Evolutionary conservation across 768 basidiomycete species (phyloP), one percentile per base, ranked within the genome.

Genomic region (Peribolospora kevripleyi): DNA sequence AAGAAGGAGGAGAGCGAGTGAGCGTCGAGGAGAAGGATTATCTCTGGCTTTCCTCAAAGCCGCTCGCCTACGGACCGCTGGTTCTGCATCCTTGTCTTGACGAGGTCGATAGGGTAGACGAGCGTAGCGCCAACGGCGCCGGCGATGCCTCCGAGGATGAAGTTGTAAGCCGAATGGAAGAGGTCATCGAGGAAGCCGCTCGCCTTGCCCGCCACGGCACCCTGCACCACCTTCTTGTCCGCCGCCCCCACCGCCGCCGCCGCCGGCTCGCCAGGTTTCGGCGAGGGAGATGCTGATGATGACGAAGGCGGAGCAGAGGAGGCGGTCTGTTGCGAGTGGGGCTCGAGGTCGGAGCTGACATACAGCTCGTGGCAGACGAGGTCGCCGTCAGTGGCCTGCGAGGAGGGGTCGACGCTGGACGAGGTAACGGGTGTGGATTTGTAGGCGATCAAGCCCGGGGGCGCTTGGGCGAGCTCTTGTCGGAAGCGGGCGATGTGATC

Each of bases 61-160:
- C 25, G 25, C 25, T 25, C 25, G 25, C 25, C 84, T 5, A 83
- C 87, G 59, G 81, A 86, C 10, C 93, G 79, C 67, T 98, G 93
- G 66, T 98, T 98, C 72, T 98, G 93, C 75, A 98, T 87, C 45
- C 87, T 85, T 4, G 66, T 67, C 62, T 67, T 59, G 14, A 47
- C 5, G 39, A 36, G 37, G 25, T 63, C 61, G 53, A 64, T 95
- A 37, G 91, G 91, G 68, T 97, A 95, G 9, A 97, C 91, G 46
- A 86, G 84, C n/a, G 86, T 91, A 8, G 91, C 93, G 51, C 93
- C 93, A 57, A 88, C 74, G 42, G 85, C 85, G 55, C 93, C 93
- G 48, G 91, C 87, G 57, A 91, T 65, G 65, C 91, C 67, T 43
- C 93, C 93, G 64, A 83, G 79, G 41, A 73, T 72, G 64, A 98